Evolutionary conservation across 495 filamentous ascomycete genomes (phyloP), one percentile per base, ranked within the genome.

Genomic region (Terfezia claveryi): DNA sequence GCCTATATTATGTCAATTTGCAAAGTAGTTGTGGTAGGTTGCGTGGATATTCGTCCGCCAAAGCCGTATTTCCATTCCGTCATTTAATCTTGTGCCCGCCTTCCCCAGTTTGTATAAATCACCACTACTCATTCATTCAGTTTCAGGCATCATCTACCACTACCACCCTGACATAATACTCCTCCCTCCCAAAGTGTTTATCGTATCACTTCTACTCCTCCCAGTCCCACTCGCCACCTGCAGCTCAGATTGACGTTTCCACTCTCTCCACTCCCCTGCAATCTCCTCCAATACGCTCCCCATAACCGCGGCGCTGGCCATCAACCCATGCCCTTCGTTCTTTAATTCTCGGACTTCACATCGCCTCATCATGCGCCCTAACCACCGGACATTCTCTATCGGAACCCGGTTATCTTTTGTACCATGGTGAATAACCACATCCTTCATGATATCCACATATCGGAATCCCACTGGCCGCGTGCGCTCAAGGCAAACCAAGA

Each of bases 221-320:
- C 14, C 41, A 14, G 41, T 46, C 14, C 41, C 41, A 20, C 41
- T 4, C 27, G 27, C 27, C 27, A 32, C 27, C 7, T 32, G 27
- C 27, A 32, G 27, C 14, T 46, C 41, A 14, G 4, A 14, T 20
- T 14, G 17, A 46, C 41, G 41, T 14, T 14, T 80, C 88, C 89
- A 94, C 57, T 94, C 87, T 56, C 91, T 86, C 92, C 89, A 96
- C 65, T 98, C 92, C 49, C 76, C 75, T 37, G 84, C 83, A 61
- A 98, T 91, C 68, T 98, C 91, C 67, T 85, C 92, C 59, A 98
- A 66, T 20, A 96, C 83, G 54, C 79, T 79, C 23, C 85, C 82
- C 92, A 99, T 96, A 23, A 99, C 89, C 16, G 70, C 68, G 8
- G 91, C 89, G 53, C 82, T 89, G 0, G 92, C 91, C 91, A 99